phyloP scores from a whole-genome alignment of 306 rosid genomes.

The Citrullus amarus region DNA sequence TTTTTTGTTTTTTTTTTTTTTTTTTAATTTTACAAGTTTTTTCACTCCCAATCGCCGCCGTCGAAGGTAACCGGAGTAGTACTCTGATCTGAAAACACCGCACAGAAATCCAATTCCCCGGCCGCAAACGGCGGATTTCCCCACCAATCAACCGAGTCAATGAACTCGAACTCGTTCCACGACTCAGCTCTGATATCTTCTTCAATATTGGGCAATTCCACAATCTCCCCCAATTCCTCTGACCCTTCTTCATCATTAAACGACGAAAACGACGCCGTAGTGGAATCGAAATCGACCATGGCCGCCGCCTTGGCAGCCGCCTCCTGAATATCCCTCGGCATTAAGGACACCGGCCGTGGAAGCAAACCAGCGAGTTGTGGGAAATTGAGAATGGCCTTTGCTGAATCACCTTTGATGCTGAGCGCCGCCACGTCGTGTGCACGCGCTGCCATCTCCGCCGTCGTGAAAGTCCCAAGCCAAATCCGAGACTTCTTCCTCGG shows the following conservation, averaged over 20 bases:
- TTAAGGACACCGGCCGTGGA: constrained; percentile 49
- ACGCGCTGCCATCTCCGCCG: constrained; percentile 19
- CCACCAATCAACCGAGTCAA: constrained; percentile 59
- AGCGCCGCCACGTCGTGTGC: constrained; percentile 19
- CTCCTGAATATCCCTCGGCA: constrained; percentile 58
- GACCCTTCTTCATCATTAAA: constrained; percentile 11
- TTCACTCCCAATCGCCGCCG: not conserved
- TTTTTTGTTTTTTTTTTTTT: not conserved
- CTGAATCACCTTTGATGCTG: constrained; percentile 58
- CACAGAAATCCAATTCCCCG: constrained; percentile 5
- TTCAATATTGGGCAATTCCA: constrained; percentile 68
- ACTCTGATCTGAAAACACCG: not conserved
- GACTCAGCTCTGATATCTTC: constrained; percentile 28
- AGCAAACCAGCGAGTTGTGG: constrained; percentile 39
- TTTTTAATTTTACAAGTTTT: not conserved
- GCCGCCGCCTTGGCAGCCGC: constrained; percentile 70
- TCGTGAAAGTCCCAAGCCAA: constrained; percentile 19
- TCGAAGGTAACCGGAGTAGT: not conserved
- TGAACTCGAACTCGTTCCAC: constrained; percentile 27
- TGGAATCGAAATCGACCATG: constrained; percentile 28
- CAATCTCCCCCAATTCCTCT: constrained; percentile 58
- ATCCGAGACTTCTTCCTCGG: constrained; percentile 20
- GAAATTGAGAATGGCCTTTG: constrained; percentile 44
- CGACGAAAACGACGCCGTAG: not conserved
- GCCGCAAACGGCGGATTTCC: constrained; percentile 14